Percentiles rank a stretch among this genome's conserved stretches.
Conservation (phyloP, 1,284 basidiomycete genomes). For the Leccinum subspadiceum region DNA sequence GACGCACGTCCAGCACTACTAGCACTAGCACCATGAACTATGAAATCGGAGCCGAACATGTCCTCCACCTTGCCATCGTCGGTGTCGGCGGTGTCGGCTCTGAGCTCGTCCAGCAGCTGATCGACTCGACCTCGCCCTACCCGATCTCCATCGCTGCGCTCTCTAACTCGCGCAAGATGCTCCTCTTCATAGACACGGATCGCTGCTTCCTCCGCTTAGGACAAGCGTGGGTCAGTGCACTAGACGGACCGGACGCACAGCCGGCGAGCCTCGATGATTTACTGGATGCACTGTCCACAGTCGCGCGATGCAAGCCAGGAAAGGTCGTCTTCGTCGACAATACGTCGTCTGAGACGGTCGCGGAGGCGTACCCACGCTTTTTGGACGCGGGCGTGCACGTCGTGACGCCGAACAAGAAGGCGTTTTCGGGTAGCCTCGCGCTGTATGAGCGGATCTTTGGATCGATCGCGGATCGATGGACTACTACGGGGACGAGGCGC, state of each 20-base stretch:
- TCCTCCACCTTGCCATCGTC: conserved; percentile 69
- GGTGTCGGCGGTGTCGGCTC: conserved; percentile 88
- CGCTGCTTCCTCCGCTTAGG: conserved; percentile 35
- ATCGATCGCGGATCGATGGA: conserved; percentile 26
- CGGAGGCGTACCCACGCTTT: conserved; percentile 81
- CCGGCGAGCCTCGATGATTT: conserved; percentile 42
- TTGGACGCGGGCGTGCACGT: conserved; percentile 81
- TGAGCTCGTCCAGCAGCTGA: conserved; percentile 80
- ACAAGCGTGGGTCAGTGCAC: conserved; percentile 41
- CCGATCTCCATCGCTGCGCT: conserved; percentile 76
- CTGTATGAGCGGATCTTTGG: conserved; percentile 74
- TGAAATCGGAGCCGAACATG: conserved; percentile 10
- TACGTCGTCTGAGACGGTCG: conserved; percentile 86
- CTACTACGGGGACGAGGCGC: conserved; percentile 37
- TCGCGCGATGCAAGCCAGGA: conserved; percentile 36
- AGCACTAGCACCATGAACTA: conserved; percentile 17
- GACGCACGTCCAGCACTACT: background rate
- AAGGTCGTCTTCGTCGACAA: conserved; percentile 90
- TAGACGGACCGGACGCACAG: conserved; percentile 41
- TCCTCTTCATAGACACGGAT: conserved; percentile 52
- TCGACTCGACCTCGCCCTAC: conserved; percentile 49
- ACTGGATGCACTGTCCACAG: conserved; percentile 35
- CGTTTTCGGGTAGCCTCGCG: conserved; percentile 74
- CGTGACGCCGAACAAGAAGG: conserved; percentile 98
- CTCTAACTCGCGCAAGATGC: conserved; percentile 71